A percentile compares a stretch with the other conserved stretches of the same genome.
These are phyloP conservation scores for Punctularia strigosozonata DNA, from an alignment of 768 basidiomycete genomes.

Conservation along the genomic window DNA sequence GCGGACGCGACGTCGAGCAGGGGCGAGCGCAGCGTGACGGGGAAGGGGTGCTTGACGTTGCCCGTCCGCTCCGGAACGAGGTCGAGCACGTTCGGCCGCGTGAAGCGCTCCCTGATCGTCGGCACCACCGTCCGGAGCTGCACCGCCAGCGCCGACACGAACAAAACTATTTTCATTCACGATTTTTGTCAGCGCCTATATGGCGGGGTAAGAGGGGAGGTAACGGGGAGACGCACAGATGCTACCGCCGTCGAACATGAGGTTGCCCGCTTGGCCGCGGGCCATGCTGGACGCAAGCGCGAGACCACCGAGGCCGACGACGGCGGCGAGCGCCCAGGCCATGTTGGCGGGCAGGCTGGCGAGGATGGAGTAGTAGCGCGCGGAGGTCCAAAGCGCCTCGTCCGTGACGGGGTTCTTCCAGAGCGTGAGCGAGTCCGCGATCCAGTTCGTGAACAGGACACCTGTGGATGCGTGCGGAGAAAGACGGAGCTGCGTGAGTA, in stretches of 20 bases:
- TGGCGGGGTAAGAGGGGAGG: background rate
- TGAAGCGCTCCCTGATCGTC: too few species aligned
- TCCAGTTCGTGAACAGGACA: slow-evolving; percentile 81
- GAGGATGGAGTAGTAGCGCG: slow-evolving; percentile 71
- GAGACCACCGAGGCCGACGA: slow-evolving; percentile 46
- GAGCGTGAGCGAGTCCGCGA: slow-evolving; percentile 82
- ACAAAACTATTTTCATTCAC: slow-evolving; percentile 44
- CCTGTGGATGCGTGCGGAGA: slow-evolving; percentile 34
- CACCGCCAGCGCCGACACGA: slow-evolving; percentile 56
- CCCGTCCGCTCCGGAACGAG: slow-evolving; percentile 1
- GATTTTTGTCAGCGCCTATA: slow-evolving; percentile 2
- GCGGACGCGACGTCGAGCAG: slow-evolving; percentile 75
- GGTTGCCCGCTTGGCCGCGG: slow-evolving; percentile 68
- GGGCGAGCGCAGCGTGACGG: slow-evolving; percentile 43
- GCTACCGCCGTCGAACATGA: slow-evolving; percentile 89
- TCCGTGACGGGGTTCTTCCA: slow-evolving; percentile 88
- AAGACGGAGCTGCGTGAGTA: slow-evolving; percentile 1
- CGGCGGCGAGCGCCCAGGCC: slow-evolving; percentile 15
- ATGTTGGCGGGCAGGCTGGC: slow-evolving; percentile 45
- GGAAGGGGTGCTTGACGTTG: slow-evolving; percentile 45
- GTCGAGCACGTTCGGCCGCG: slow-evolving; percentile 40
- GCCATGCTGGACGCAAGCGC: slow-evolving; percentile 71
- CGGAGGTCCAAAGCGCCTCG: slow-evolving; percentile 72
- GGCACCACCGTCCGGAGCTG: slow-evolving; percentile 72
- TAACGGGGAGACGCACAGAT: slow-evolving; percentile 44